Conservation (phyloP, 2,329 filamentous ascomycete genomes). For the Colletotrichum costaricense region DNA sequence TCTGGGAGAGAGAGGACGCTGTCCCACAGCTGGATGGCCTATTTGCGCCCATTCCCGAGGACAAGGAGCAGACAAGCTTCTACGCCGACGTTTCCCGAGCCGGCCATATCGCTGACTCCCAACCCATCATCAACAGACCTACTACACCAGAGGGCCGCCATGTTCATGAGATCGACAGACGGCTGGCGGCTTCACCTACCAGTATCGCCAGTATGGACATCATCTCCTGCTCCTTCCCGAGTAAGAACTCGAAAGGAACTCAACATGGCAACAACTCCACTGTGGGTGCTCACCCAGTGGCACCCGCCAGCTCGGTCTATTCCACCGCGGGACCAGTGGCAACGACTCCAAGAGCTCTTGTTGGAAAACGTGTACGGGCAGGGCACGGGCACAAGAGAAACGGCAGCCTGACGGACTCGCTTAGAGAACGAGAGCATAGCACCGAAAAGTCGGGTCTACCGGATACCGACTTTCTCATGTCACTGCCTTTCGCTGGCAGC, state of each 20-base stretch:
- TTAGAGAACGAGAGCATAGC: conserved; percentile 71
- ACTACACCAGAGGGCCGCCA: conserved; percentile 56
- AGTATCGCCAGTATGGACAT: conserved; percentile 71
- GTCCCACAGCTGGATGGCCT: conserved; percentile 58
- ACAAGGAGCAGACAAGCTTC: conserved; percentile 51
- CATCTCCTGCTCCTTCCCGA: conserved; percentile 72
- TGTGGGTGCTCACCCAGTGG: conserved; percentile 66
- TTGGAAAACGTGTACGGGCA: conserved; percentile 69
- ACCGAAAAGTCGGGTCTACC: conserved; percentile 61
- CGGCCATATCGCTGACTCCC: conserved; percentile 58
- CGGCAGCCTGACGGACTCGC: conserved; percentile 87
- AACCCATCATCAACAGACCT: conserved; percentile 57
- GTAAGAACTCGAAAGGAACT: conserved; percentile 56
- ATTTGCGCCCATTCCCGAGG: conserved; percentile 42
- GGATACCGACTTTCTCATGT: conserved; percentile 68
- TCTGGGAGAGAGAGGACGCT: conserved; percentile 60
- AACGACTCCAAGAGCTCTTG: conserved; percentile 67
- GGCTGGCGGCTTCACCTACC: conserved; percentile 60
- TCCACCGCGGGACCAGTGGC: conserved; percentile 63
- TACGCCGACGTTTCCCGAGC: conserved; percentile 59
- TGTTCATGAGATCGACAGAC: conserved; percentile 44
- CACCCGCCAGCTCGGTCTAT: conserved; percentile 59
- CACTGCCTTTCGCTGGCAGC: conserved; percentile 80
- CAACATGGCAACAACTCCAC: conserved; percentile 52
- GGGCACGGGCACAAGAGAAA: conserved; percentile 80